Percentiles rank a stretch among this genome's conserved stretches.
Conservation (phyloP, 1,284 basidiomycete species). For the Marasmius fiardii region DNA sequence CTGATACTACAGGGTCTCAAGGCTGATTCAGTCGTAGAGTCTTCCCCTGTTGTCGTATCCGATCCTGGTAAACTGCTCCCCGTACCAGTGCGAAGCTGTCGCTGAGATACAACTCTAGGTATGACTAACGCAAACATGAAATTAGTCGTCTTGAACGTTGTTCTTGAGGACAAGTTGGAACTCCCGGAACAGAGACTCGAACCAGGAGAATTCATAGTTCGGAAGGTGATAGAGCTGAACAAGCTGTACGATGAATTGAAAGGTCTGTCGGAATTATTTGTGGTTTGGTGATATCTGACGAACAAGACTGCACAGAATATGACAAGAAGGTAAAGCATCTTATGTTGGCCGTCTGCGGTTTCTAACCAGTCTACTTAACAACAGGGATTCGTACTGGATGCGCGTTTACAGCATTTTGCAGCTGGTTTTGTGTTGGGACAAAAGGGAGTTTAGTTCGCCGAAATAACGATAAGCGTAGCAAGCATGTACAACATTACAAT, state of each 20-base stretch:
- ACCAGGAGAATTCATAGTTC: conserved; percentile 81
- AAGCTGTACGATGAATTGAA: conserved; percentile 61
- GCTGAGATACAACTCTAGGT: conserved; percentile 39
- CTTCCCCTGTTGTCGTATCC: conserved; percentile 67
- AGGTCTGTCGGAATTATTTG: conserved; percentile 42
- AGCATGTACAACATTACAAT: not conserved
- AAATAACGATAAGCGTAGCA: not conserved
- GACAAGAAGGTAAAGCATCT: conserved; percentile 48
- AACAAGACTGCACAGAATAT: conserved; percentile 48
- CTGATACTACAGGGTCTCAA: conserved; percentile 52
- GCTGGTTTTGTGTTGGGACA: conserved; percentile 61
- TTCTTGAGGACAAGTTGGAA: conserved; percentile 56
- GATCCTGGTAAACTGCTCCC: conserved; percentile 61
- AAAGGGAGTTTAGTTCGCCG: conserved; percentile 9
- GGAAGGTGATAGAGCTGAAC: conserved; percentile 64
- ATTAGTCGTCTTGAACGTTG: conserved; percentile 63
- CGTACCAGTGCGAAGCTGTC: conserved; percentile 2
- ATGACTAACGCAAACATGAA: conserved; percentile 86
- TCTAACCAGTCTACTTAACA: not conserved
- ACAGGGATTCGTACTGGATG: conserved; percentile 76
- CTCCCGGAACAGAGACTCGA: conserved; percentile 66
- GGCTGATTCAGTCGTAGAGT: conserved; percentile 58
- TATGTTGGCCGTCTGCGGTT: conserved; percentile 7
- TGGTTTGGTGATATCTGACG: conserved; percentile 6
- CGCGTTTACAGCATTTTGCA: conserved; percentile 71